phyloP scores from a whole-genome alignment of 2,329 filamentous ascomycete genomes.

The Furcasterigmium sp. region DNA sequence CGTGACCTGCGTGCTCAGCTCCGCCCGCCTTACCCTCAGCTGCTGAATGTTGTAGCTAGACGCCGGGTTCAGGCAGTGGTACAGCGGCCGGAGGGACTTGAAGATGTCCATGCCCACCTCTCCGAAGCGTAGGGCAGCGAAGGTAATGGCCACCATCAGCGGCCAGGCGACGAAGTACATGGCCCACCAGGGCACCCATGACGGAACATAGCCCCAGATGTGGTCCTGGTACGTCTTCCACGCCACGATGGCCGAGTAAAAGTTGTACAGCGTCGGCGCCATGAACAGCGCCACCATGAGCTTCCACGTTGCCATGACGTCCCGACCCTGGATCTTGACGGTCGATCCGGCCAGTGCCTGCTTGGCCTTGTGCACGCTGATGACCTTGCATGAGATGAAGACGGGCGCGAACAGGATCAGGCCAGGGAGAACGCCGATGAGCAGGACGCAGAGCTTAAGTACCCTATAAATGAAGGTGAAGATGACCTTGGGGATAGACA shows the following conservation, averaged over 20 bases:
- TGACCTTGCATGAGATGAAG: conserved; percentile 77
- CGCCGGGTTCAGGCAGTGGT: conserved; percentile 78
- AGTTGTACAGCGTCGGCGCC: conserved; percentile 74
- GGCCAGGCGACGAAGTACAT: conserved; percentile 71
- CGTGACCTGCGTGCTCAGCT: conserved; percentile 77
- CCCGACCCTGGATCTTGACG: conserved; percentile 81
- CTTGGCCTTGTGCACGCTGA: conserved; percentile 75
- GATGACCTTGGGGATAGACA: conserved; percentile 72
- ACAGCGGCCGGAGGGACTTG: conserved; percentile 85
- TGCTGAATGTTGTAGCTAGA: conserved; percentile 80
- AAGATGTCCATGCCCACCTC: conserved; percentile 99
- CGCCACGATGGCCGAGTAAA: conserved; percentile 71
- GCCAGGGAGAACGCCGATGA: conserved; percentile 79
- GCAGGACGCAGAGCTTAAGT: conserved; percentile 69
- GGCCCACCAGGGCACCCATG: conserved; percentile 73
- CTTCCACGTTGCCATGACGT: conserved; percentile 94
- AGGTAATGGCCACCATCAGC: conserved; percentile 83
- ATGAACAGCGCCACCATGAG: conserved; percentile 81
- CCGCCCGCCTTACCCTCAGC: conserved; percentile 65
- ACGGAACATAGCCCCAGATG: conserved; percentile 74
- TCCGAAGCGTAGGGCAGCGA: conserved; percentile 87
- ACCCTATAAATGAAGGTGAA: conserved; percentile 75
- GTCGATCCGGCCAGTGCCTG: conserved; percentile 80
- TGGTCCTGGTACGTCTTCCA: conserved; percentile 77
- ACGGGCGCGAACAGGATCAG: conserved; percentile 83